Evolutionary conservation across 306 rosid genomes (phyloP).

Genomic region (Inga oerstediana): DNA sequence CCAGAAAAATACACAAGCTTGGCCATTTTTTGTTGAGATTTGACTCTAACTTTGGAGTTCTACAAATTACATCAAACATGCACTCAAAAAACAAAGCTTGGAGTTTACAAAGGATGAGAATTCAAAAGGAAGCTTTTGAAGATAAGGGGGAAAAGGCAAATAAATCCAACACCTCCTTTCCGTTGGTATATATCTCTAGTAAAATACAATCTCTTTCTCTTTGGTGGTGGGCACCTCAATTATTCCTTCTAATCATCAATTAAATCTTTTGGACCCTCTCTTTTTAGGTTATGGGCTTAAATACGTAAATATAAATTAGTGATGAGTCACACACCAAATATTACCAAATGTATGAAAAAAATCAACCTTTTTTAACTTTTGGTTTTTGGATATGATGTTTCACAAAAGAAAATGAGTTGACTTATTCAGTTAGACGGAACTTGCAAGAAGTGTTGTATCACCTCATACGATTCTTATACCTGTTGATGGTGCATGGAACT

Average conservation of each 20-base stretch:
- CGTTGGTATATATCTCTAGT: constrained; percentile 32
- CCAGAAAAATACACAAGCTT: constrained; percentile 17
- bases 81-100: constrained; percentile 23
- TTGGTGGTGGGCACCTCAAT: constrained; percentile 41
- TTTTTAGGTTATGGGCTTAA: constrained; percentile 7
- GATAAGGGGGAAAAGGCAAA: constrained; percentile 34
- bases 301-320: constrained; percentile 15
- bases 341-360: not conserved
- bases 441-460: not conserved
- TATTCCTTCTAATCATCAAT: constrained; percentile 47
- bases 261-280: constrained; percentile 32
- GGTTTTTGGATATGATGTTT: not conserved
- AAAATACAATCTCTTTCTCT: constrained; percentile 13
- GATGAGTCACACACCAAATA: constrained; percentile 5
- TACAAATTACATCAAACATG: too few relatives aligned
- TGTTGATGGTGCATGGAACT: constrained; percentile 9
- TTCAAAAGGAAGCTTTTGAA: constrained; percentile 37
- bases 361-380: not conserved
- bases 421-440: not conserved
- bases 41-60: not conserved
- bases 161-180: constrained; percentile 41
- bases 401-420: not conserved
- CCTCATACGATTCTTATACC: not conserved
- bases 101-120: constrained; percentile 16
- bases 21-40: not conserved